phyloP scores from a whole-genome alignment of 371 early-diverging fungal species.

The Encephalitozoon romaleae region DNA sequence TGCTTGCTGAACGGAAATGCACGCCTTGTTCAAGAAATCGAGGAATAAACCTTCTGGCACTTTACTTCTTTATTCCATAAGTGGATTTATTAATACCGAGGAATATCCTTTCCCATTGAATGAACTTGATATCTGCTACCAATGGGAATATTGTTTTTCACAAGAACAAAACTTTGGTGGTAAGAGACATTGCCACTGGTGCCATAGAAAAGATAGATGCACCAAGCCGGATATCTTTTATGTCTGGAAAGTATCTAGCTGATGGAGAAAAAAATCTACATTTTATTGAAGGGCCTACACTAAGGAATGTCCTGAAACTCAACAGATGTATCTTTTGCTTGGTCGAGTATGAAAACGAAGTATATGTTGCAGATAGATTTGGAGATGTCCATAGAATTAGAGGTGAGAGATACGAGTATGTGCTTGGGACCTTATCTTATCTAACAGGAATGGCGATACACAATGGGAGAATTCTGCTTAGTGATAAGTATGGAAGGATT shows the following conservation, averaged over 20 bases:
- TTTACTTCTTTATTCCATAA: neutral
- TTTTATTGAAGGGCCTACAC: neutral
- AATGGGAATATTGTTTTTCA: neutral
- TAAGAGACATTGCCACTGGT: neutral
- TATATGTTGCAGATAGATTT: conserved; percentile 14
- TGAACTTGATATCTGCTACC: neutral
- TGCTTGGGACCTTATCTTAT: neutral
- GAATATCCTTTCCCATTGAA: neutral
- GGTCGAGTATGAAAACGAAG: neutral
- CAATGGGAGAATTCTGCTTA: neutral
- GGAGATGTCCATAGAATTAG: conserved; percentile 13
- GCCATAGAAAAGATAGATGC: neutral
- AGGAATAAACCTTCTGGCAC: conserved; percentile 57
- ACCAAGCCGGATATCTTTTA: neutral
- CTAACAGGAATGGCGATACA: neutral
- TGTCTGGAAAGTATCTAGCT: neutral
- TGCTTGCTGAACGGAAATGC: conserved; percentile 90
- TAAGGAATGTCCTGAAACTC: neutral
- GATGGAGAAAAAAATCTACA: neutral
- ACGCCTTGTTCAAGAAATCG: conserved; percentile 79
- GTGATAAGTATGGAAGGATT: conserved; percentile 23
- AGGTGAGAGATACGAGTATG: neutral
- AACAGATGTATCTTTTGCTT: conserved; percentile 2
- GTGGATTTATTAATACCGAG: neutral
- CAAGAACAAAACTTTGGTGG: neutral